Evolutionary conservation across 306 rosid genomes (phyloP).

Genomic region (Rosa multiflora): DNA sequence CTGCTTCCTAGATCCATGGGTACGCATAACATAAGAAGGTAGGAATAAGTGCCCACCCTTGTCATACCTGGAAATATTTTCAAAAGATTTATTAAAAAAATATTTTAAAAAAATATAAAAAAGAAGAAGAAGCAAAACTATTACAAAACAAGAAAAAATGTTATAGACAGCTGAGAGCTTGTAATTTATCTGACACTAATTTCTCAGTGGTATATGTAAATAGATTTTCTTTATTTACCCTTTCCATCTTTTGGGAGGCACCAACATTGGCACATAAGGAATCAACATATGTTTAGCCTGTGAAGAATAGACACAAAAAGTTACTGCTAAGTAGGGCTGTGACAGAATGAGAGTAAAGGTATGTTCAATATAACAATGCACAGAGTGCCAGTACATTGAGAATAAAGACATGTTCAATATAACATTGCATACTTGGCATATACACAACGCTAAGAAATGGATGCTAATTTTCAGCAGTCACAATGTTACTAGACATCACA

Average conservation of each 20-base stretch:
- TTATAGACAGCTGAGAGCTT: background rate
- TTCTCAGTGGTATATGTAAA: background rate
- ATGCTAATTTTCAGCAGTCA: background rate
- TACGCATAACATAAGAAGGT: constrained; percentile 87
- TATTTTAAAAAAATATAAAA: background rate
- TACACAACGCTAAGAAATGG: background rate
- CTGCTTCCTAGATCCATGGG: constrained; percentile 85
- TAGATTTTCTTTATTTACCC: constrained; percentile 41
- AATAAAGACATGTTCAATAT: background rate
- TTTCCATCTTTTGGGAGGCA: constrained; percentile 89
- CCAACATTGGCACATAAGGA: constrained; percentile 84
- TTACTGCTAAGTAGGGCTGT: constrained; percentile 23
- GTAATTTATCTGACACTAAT: background rate
- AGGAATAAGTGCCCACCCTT: constrained; percentile 86
- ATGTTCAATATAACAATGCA: constrained; percentile 4
- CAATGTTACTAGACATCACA: constrained; percentile 4
- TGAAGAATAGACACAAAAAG: constrained; percentile 29
- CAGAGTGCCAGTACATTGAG: background rate
- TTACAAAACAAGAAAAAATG: background rate
- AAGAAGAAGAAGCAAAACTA: background rate
- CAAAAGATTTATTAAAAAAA: background rate
- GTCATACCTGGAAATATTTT: constrained; percentile 56
- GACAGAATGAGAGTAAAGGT: constrained; percentile 10
- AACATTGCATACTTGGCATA: background rate
- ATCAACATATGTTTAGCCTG: constrained; percentile 77